Percentiles rank a stretch among this genome's conserved stretches.
Conservation (phyloP, 805 yeast genomes). For the Tetrapisispora arboricola region DNA sequence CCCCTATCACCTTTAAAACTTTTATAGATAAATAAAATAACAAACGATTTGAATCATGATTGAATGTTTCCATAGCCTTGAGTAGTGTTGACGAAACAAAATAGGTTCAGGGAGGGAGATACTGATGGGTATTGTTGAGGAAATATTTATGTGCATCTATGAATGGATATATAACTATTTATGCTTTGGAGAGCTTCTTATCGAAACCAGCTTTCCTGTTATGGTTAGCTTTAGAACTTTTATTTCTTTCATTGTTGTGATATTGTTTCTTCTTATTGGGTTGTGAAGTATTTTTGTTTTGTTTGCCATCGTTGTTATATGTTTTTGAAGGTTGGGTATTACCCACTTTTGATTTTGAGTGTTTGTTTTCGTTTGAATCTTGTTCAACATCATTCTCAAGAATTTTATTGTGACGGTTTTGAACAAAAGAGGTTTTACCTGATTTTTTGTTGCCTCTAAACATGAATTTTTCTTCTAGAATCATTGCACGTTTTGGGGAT, state of each 20-base stretch:
- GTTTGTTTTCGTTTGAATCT: not conserved
- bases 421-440: constrained; percentile 25
- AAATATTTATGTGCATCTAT: not conserved
- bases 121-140: too few species aligned
- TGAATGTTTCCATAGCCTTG: too few species aligned
- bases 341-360: not conserved
- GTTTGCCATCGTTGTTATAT: constrained; percentile 1
- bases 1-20: not conserved
- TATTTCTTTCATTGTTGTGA: constrained; percentile 43
- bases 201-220: constrained; percentile 54
- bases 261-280: constrained; percentile 26
- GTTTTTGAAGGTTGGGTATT: not conserved
- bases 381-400: not conserved
- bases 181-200: constrained; percentile 34
- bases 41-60: not conserved
- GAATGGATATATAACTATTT: not conserved
- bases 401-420: constrained; percentile 7
- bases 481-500: constrained; percentile 50
- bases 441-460: constrained; percentile 33
- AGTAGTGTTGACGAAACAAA: too few species aligned
- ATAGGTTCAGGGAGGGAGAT: too few species aligned
- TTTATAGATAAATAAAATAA: not conserved
- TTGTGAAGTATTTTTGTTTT: constrained; percentile 4
- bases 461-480: constrained; percentile 53
- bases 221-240: constrained; percentile 51